Evolutionary conservation across 192 early-diverging fungal genomes (phyloP).

Genomic region (Lobosporangium transversale): DNA sequence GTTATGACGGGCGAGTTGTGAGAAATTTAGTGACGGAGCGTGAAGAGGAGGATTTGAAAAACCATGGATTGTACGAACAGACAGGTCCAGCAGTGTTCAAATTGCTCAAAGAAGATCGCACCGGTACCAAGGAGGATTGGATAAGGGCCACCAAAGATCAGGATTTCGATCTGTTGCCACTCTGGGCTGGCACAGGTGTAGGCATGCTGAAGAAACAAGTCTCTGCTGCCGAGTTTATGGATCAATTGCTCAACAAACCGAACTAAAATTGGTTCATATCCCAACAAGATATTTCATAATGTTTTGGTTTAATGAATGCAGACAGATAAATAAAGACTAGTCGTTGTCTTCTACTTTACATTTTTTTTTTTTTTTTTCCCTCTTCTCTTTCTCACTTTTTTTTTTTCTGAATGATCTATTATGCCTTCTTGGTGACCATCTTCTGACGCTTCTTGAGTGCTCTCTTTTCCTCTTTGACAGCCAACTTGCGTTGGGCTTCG

Average conservation of each 20-base stretch:
- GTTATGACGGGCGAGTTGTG: conserved; percentile 45
- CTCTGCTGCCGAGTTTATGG: conserved; percentile 41
- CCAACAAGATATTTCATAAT: no score
- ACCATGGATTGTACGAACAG: not conserved
- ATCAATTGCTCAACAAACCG: conserved; percentile 11
- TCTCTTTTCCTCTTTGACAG: conserved; percentile 49
- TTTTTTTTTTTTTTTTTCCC: no score
- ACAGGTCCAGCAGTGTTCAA: conserved; percentile 21
- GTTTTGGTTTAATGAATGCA: not conserved
- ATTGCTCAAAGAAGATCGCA: conserved; percentile 27
- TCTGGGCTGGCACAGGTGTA: conserved; percentile 43
- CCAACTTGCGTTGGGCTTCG: conserved; percentile 48
- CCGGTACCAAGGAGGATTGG: conserved; percentile 30
- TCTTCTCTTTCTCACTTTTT: no score
- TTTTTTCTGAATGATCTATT: not conserved
- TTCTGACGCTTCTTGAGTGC: conserved; percentile 48
- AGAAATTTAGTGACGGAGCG: conserved; percentile 37
- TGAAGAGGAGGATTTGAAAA: conserved; percentile 19
- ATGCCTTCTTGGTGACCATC: conserved; percentile 25
- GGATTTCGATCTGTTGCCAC: conserved; percentile 27
- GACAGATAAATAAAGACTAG: not conserved
- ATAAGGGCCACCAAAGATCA: conserved; percentile 19
- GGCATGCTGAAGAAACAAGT: conserved; percentile 43
- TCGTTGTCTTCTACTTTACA: not conserved
- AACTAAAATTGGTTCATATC: no score